Conservation (phyloP, 352 stramenopile species). For the Globisporangium acanthophoron region DNA sequence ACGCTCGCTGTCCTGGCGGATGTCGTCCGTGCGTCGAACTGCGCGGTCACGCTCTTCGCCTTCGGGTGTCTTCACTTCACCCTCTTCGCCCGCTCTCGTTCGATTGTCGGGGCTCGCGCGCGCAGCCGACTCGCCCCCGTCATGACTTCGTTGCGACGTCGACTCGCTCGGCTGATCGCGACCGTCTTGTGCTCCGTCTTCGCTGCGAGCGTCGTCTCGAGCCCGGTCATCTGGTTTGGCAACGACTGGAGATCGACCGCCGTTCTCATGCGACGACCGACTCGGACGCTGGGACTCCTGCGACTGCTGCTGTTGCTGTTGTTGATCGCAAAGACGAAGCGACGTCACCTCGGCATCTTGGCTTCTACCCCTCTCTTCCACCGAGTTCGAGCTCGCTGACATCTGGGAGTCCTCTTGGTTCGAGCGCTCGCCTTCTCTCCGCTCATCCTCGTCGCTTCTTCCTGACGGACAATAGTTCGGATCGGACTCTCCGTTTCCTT, state of each 20-base stretch:
- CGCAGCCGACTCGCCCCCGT: background rate
- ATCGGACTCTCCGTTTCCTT: background rate
- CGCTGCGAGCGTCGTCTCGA: slow-evolving; percentile 4
- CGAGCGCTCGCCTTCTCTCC: background rate
- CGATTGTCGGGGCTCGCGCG: background rate
- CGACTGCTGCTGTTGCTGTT: background rate
- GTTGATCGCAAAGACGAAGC: background rate
- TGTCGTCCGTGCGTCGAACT: background rate
- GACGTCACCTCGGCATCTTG: background rate
- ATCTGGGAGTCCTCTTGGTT: slow-evolving; percentile 1
- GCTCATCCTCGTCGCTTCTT: background rate
- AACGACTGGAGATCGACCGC: background rate
- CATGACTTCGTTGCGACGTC: background rate
- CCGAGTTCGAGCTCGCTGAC: background rate
- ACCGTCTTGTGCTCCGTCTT: slow-evolving; percentile 4
- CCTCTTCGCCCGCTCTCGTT: background rate
- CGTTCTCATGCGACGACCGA: background rate
- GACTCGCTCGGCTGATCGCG: background rate
- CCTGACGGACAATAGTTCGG: slow-evolving; percentile 3
- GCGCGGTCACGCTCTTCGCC: background rate
- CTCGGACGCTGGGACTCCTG: background rate
- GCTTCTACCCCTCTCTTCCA: background rate
- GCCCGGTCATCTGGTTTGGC: background rate
- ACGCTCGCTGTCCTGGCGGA: background rate
- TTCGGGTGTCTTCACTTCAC: background rate